Base-by-base conservation (phyloP, 1,284 basidiomycete species). In the Naganishia cerealis region DNA sequence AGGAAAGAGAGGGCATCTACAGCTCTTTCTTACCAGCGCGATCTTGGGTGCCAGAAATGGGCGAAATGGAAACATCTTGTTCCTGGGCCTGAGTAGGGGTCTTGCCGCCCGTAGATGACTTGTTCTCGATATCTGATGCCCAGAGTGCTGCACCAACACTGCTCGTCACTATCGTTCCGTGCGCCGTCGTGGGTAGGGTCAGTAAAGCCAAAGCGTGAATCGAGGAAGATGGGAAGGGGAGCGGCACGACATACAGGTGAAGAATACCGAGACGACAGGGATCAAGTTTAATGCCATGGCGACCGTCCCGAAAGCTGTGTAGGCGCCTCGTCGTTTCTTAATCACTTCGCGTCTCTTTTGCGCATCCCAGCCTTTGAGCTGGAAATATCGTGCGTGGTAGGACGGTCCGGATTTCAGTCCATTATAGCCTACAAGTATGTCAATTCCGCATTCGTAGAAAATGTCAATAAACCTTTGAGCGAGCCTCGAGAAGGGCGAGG, bases 61-160 rank as follows among this genome's bases (percentile, higher is more conserved):
- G 55, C 15, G 54, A 46, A n/a, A 67, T 43, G 8, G 33, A 36
- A 4, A 70, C 66, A 10, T 67, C 61, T 26, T 59, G 54, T 50
- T 70, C 69, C 52, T 70, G 65, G 9, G 40, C 63, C 57, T 46
- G 62, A 3, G 48, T 48, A 0, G 50, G 46, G 18, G 46, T 57
- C 54, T 57, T 59, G 33, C 55, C 57, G 26, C 39, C 70, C 36
- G 59, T 62, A 33, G 46, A 21, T 0, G 65, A 48, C 42, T 70
- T 69, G 67, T 82, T 83, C 76, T 88, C 87, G 10, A 88, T 70
- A 66, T 88, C 84, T 15, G 85, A 84, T 0, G 88, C 88, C 87
- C 88, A 90, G 65, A 90, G 78, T 2, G 88, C 88, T 0, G 88
- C 88, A 29, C 88, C 89, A 36, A 88, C 85, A 0, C 85, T 67